Base-by-base conservation (phyloP, 2,329 filamentous ascomycete genomes). In the Plenodomus lindquistii region DNA sequence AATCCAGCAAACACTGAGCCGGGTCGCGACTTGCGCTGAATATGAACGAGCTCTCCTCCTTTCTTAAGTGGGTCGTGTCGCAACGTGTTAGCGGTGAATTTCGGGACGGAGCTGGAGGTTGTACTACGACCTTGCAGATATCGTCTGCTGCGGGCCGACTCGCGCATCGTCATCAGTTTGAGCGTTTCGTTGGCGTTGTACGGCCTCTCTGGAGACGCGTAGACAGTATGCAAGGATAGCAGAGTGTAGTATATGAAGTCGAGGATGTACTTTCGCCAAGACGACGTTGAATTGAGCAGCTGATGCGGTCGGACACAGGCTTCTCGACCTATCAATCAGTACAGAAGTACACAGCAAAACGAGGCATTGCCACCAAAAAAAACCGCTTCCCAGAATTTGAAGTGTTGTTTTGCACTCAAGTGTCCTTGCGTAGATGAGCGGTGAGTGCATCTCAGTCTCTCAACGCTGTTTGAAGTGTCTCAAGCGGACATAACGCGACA, bases 51-150 rank as follows among this genome's bases (percentile, higher is more conserved):
- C 50, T 56, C 24, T 46, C 24, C 17, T 13, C 40, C 42, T 29
- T 46, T 13, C 45, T 39, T 39, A 37, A 31, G 27, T 35, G 43
- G 39, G 52, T 44, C 54, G 41, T 50, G 42, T 50, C 50, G 50
- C 42, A 37, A 18, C 34, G 42, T 37, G 22, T 48, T 49, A 48
- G 48, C 41, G 46, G 45, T 44, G 41, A 37, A 35, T 42, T 18
- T 55, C 55, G 55, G 55, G 45, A 50, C 40, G 18, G 40, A 61
- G 50, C 54, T 59, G 55, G 45, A 58, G 40, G 47, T 44, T 43
- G 60, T 61, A 50, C 40, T 44, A 61, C 58, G 2, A 46, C 50
- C 47, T 57, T 59, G 54, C 54, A 59, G 50, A 44, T 39, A 46
- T 37, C 24, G 42, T 52, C 38, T 42, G 27, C 35, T 34, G 41